Evolutionary conservation across 164 flowering plant species (phyloP).

Genomic region (Vitis rupestris): DNA sequence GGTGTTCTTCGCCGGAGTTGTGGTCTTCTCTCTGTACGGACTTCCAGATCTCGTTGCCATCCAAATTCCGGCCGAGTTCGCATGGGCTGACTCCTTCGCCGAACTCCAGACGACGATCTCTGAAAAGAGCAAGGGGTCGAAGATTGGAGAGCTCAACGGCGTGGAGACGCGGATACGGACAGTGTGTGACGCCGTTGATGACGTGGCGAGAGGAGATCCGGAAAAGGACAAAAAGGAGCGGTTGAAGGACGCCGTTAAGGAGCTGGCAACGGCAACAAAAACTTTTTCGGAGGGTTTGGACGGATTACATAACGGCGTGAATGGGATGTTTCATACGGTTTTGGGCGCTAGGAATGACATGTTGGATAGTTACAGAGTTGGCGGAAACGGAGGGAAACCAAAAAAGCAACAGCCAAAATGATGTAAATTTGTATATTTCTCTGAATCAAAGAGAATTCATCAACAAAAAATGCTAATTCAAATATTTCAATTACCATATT

Average conservation of each 20-base stretch:
- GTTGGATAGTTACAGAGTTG: background rate
- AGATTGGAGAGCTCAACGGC: background rate
- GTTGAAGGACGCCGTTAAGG: too few species aligned
- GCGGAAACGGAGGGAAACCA: too few species aligned
- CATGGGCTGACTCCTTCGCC: background rate
- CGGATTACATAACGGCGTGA: background rate
- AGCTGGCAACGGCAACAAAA: too few species aligned
- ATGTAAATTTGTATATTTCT: too few species aligned
- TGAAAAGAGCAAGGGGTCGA: background rate
- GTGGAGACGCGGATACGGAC: background rate
- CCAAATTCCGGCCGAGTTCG: slow-evolving; percentile 7
- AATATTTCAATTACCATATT: too few species aligned
- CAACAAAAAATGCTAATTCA: too few species aligned
- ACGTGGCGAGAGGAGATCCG: too few species aligned
- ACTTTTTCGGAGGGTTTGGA: too few species aligned
- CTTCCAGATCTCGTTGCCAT: background rate
- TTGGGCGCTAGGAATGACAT: background rate
- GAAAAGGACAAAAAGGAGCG: too few species aligned
- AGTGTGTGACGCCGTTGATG: background rate
- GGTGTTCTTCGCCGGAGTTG: background rate
- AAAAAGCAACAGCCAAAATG: too few species aligned
- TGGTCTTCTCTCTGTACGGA: background rate
- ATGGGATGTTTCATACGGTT: background rate
- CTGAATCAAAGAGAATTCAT: too few species aligned
- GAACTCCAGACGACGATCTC: background rate